Percentiles rank a stretch among this genome's conserved stretches.
Conservation (phyloP, 768 basidiomycete genomes). For the Phaeotremella skinneri region DNA sequence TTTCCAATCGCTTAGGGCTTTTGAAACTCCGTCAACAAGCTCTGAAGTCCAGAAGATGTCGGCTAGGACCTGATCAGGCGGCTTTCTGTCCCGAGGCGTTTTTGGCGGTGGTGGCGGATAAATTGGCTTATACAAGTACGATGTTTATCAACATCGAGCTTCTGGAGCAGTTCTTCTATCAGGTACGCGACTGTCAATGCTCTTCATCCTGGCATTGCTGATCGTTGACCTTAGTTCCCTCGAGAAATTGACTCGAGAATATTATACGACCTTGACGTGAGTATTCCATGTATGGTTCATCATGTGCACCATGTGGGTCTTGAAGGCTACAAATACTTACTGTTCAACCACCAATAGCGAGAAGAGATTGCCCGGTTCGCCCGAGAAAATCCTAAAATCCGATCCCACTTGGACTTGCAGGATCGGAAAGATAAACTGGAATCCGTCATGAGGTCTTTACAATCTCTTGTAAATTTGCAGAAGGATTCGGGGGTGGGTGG, state of each 20-base stretch:
- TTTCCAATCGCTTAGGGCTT: slow-evolving; percentile 73
- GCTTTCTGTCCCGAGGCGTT: slow-evolving; percentile 94
- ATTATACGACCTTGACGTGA: slow-evolving; percentile 79
- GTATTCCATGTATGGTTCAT: slow-evolving; percentile 13
- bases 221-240: slow-evolving; percentile 66
- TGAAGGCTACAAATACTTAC: no score
- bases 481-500: slow-evolving; percentile 62
- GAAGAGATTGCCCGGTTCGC: slow-evolving; percentile 87
- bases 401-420: slow-evolving; percentile 85
- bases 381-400: slow-evolving; percentile 86
- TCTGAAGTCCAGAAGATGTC: slow-evolving; percentile 84
- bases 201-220: not conserved
- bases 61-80: slow-evolving; percentile 79
- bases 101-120: slow-evolving; percentile 93
- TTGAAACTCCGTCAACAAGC: slow-evolving; percentile 83
- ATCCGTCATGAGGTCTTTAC: slow-evolving; percentile 93
- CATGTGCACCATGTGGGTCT: not conserved
- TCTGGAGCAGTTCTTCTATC: slow-evolving; percentile 97
- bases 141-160: slow-evolving; percentile 99
- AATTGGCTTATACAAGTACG: slow-evolving; percentile 89
- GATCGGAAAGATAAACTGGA: slow-evolving; percentile 97
- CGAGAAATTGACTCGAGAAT: slow-evolving; percentile 93
- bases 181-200: slow-evolving; percentile 57
- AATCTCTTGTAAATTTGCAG: slow-evolving; percentile 82
- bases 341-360: slow-evolving; percentile 52